Evolutionary conservation across 306 rosid species (phyloP).

Genomic region (Sophora flavescens): DNA sequence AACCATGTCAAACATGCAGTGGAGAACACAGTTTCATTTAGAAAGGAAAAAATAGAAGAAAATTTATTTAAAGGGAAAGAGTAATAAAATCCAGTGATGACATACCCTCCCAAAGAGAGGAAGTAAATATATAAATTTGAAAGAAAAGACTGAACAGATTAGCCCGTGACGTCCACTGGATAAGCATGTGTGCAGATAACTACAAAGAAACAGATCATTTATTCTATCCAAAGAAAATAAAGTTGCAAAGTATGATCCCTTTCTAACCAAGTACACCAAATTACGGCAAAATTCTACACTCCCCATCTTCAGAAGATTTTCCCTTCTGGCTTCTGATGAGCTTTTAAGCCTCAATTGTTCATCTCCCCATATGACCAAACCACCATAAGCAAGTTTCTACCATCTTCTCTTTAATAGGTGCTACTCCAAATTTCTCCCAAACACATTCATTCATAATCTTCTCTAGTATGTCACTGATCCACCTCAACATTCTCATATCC

Average conservation of each 20-base stretch:
- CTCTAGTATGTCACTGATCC: slow-evolving; percentile 4
- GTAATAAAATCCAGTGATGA: slow-evolving; percentile 9
- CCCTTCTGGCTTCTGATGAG: neutral
- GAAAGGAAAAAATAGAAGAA: neutral
- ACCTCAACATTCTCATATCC: slow-evolving; percentile 2
- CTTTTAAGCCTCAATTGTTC: neutral
- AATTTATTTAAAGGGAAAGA: neutral
- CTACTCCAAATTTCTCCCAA: neutral
- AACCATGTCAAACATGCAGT: neutral
- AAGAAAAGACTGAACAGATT: neutral
- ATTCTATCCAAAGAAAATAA: slow-evolving; percentile 33
- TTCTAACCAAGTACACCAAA: slow-evolving; percentile 12
- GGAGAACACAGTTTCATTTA: neutral
- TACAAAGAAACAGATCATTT: neutral
- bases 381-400: neutral
- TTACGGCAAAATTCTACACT: slow-evolving; percentile 19
- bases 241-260: slow-evolving; percentile 16
- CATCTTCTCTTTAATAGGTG: neutral
- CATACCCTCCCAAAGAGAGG: neutral
- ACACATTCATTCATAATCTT: neutral
- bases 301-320: neutral
- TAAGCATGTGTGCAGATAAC: slow-evolving; percentile 21
- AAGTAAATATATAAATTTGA: neutral
- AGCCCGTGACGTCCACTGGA: slow-evolving; percentile 3
- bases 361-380: slow-evolving; percentile 17